Conservation (phyloP, 2,329 filamentous ascomycete species). For the Pyrenochaeta sp. region DNA sequence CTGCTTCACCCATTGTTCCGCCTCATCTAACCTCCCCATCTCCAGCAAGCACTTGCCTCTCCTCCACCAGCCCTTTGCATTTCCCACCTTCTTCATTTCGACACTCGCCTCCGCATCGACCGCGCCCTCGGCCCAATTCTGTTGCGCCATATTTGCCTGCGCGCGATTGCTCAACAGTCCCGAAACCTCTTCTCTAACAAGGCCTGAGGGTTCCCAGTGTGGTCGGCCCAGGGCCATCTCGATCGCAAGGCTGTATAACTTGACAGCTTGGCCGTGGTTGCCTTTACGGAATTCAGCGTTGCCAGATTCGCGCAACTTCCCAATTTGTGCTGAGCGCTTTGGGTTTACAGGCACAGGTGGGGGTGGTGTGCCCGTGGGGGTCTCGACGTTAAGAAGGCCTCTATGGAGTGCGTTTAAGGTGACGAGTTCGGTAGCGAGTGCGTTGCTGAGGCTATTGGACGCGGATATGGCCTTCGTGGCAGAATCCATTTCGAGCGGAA, state of each 20-base stretch:
- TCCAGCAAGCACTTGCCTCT: conserved; percentile 84
- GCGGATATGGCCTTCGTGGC: conserved; percentile 75
- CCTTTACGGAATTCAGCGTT: conserved; percentile 84
- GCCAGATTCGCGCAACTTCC: conserved; percentile 88
- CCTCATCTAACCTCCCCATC: conserved; percentile 89
- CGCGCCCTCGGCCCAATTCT: conserved; percentile 84
- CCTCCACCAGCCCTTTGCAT: conserved; percentile 95
- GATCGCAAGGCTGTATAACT: conserved; percentile 84
- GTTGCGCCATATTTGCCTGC: conserved; percentile 85
- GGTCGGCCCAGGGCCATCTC: conserved; percentile 87
- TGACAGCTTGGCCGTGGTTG: conserved; percentile 76
- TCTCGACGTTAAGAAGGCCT: conserved; percentile 71
- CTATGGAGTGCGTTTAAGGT: conserved; percentile 83
- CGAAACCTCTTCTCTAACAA: conserved; percentile 85
- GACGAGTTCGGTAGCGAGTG: conserved; percentile 62
- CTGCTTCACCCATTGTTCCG: conserved; percentile 76
- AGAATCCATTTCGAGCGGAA: conserved; percentile 84
- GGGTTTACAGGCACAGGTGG: conserved; percentile 91
- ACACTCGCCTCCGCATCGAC: conserved; percentile 88
- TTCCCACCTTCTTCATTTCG: conserved; percentile 84
- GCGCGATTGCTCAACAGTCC: conserved; percentile 85
- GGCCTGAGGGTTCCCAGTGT: conserved; percentile 83
- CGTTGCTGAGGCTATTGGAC: conserved; percentile 49
- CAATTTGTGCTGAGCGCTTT: conserved; percentile 86
- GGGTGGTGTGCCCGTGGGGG: conserved; percentile 74